These are phyloP conservation scores for Pyrus betulifolia DNA, from an alignment of 306 rosid species.

Conservation along the genomic window DNA sequence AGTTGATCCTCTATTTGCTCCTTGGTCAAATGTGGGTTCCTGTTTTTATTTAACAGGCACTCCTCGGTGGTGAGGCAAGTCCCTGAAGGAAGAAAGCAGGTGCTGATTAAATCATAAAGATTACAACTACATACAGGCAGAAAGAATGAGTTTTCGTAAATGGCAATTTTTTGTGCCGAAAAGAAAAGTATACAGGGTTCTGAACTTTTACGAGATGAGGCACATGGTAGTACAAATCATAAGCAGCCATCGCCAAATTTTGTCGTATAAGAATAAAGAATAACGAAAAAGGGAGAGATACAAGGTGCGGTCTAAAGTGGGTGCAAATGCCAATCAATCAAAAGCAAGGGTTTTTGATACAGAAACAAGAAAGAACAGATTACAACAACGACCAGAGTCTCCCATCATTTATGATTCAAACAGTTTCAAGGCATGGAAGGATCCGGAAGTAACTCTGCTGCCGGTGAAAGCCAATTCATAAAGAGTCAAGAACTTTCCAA, in stretches of 20 bases:
- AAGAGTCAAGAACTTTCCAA: not conserved
- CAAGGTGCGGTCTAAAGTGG: not conserved
- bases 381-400: not conserved
- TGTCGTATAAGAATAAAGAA: not conserved
- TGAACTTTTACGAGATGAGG: not conserved
- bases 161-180: not conserved
- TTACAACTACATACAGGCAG: not conserved
- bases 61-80: conserved; percentile 97
- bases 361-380: not conserved
- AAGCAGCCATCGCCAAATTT: not conserved
- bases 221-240: not conserved
- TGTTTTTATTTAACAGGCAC: conserved; percentile 83
- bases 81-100: conserved; percentile 40
- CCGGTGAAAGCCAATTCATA: not conserved
- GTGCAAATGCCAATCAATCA: not conserved
- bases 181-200: not conserved
- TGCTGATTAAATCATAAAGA: conserved; percentile 1
- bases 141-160: not conserved
- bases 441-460: not conserved
- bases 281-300: not conserved
- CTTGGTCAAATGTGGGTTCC: conserved; percentile 74
- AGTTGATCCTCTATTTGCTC: conserved; percentile 73
- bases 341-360: not conserved
- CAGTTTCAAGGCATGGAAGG: not conserved
- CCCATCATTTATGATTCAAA: not conserved